These are phyloP conservation scores for Cyberlindnera mrakii DNA, from an alignment of 805 yeast species.

Conservation along the genomic window DNA sequence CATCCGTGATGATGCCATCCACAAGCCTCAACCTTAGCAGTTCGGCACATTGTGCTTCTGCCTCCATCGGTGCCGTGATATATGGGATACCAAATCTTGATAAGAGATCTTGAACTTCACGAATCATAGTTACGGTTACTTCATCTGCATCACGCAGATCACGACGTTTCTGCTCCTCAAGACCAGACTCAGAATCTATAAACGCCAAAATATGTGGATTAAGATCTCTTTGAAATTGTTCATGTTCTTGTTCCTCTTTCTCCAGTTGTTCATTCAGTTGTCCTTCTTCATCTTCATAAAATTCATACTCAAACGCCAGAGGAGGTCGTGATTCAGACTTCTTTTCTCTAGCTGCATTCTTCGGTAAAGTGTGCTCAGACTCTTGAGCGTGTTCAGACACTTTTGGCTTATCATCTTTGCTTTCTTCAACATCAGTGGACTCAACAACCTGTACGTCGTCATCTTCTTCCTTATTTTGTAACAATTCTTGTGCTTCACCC, in stretches of 20 bases:
- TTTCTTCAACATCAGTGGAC: conserved; percentile 6
- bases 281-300: conserved; percentile 74
- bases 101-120: conserved; percentile 84
- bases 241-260: conserved; percentile 70
- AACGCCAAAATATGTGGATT: conserved; percentile 20
- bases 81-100: conserved; percentile 90
- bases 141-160: conserved; percentile 87
- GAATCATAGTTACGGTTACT: conserved; percentile 78
- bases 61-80: conserved; percentile 96
- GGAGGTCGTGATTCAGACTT: background rate
- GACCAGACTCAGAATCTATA: conserved; percentile 35
- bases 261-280: conserved; percentile 54
- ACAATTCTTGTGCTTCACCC: conserved; percentile 37
- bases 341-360: conserved; percentile 4
- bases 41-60: conserved; percentile 97
- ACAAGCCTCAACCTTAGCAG: conserved; percentile 62
- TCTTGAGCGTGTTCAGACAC: background rate
- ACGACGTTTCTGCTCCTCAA: conserved; percentile 57
- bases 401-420: background rate
- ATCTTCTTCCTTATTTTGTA: conserved; percentile 16
- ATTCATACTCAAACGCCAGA: conserved; percentile 48
- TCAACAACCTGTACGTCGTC: conserved; percentile 11
- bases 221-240: conserved; percentile 45
- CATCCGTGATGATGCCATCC: conserved; percentile 96
- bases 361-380: background rate